phyloP scores from a whole-genome alignment of 2,329 filamentous ascomycete genomes.

The Phyllosticta citrichinensis region DNA sequence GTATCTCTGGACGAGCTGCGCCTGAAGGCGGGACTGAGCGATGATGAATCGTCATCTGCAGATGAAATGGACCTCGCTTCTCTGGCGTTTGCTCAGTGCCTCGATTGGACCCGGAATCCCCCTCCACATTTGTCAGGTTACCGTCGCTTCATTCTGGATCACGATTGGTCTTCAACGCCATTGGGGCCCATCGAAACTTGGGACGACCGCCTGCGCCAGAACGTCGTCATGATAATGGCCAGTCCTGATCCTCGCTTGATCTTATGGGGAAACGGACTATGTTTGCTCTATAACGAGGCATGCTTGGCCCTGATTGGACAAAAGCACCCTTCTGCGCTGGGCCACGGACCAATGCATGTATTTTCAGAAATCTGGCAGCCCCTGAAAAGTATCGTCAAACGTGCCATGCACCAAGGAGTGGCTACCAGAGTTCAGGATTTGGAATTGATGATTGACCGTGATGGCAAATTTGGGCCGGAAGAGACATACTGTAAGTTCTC shows the following conservation, averaged over 20 bases:
- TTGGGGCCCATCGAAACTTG: constrained; percentile 64
- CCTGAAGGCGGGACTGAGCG: background rate
- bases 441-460: constrained; percentile 1
- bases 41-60: background rate
- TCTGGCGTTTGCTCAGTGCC: background rate
- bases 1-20: background rate
- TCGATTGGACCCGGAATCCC: constrained; percentile 2
- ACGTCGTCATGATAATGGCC: constrained; percentile 65
- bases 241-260: constrained; percentile 47
- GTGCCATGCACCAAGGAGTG: constrained; percentile 8
- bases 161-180: constrained; percentile 60
- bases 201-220: constrained; percentile 57
- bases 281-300: constrained; percentile 57
- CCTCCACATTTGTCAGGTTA: background rate
- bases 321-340: constrained; percentile 64
- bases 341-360: constrained; percentile 20
- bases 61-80: background rate
- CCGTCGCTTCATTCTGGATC: background rate
- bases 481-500: constrained; percentile 10
- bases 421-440: constrained; percentile 3
- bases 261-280: constrained; percentile 46
- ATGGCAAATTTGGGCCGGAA: background rate
- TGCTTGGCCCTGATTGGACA: constrained; percentile 57
- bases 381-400: constrained; percentile 2
- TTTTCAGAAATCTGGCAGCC: constrained; percentile 6